A percentile compares a stretch with the other conserved stretches of the same genome.
Conservation (phyloP, 192 early-diverging fungal species). For the Backusella mclennaniae region DNA sequence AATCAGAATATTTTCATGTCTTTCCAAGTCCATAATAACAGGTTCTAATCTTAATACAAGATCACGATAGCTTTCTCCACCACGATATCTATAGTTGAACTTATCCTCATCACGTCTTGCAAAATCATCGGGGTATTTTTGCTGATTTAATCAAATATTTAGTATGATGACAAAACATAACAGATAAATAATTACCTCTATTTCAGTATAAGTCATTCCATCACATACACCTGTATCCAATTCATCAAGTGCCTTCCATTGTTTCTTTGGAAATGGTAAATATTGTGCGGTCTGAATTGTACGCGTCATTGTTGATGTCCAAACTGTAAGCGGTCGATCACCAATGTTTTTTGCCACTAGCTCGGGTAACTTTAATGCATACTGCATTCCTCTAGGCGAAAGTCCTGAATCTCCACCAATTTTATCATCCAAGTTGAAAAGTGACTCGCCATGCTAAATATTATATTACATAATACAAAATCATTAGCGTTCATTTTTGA, state of each 20-base stretch:
- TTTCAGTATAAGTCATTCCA: conserved; percentile 97
- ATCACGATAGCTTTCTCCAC: conserved; percentile 89
- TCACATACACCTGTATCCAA: conserved; percentile 97
- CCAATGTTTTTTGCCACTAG: conserved; percentile 75
- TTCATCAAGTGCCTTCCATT: conserved; percentile 98
- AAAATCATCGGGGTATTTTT: conserved; percentile 90
- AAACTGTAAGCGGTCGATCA: conserved; percentile 75
- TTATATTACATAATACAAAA: conserved; percentile 11
- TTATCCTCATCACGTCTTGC: conserved; percentile 92
- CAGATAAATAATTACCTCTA: conserved; percentile 51
- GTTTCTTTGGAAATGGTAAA: conserved; percentile 81
- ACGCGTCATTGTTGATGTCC: conserved; percentile 93
- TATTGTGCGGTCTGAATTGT: conserved; percentile 86
- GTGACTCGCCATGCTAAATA: conserved; percentile 81
- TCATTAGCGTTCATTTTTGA: not conserved
- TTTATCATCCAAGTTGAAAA: conserved; percentile 88
- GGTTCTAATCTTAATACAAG: conserved; percentile 94
- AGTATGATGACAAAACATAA: not conserved
- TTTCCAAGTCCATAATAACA: conserved; percentile 97
- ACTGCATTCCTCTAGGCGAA: conserved; percentile 81
- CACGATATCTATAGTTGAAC: conserved; percentile 84
- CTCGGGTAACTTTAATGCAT: conserved; percentile 79
- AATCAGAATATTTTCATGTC: conserved; percentile 92
- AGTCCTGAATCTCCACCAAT: conserved; percentile 94
- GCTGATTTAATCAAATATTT: conserved; percentile 19